These are phyloP conservation scores for Hypoxylon sp. DNA, from an alignment of 2,329 filamentous ascomycete species.

Conservation along the genomic window DNA sequence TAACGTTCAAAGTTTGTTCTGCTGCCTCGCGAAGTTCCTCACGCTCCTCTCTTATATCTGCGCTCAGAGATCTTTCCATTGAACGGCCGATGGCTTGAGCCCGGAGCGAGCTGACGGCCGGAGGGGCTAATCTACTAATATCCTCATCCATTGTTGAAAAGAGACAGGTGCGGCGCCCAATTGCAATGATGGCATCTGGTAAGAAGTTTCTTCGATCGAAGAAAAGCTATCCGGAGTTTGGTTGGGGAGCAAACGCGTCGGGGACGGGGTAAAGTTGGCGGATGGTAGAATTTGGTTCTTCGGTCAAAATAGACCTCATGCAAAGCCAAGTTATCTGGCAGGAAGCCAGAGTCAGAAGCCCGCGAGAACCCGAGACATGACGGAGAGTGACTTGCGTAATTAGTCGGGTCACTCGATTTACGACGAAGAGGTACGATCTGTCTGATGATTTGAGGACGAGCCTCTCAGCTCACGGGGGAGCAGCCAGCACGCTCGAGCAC, in stretches of 20 bases:
- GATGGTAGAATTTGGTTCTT: slow-evolving; percentile 45
- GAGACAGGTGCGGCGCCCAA: slow-evolving; percentile 50
- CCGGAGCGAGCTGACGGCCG: slow-evolving; percentile 67
- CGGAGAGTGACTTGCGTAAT: slow-evolving; percentile 50
- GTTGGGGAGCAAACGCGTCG: slow-evolving; percentile 51
- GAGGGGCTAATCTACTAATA: slow-evolving; percentile 65
- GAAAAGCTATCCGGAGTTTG: slow-evolving; percentile 29
- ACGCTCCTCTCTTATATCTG: slow-evolving; percentile 92
- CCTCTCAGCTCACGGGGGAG: slow-evolving; percentile 44
- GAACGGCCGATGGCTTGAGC: slow-evolving; percentile 61
- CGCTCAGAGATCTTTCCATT: slow-evolving; percentile 80
- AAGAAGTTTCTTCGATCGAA: slow-evolving; percentile 36
- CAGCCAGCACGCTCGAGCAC: slow-evolving; percentile 42
- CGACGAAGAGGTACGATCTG: slow-evolving; percentile 9
- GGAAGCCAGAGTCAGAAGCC: slow-evolving; percentile 59
- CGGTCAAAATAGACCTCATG: slow-evolving; percentile 47
- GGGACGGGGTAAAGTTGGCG: slow-evolving; percentile 35
- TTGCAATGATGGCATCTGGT: slow-evolving; percentile 57
- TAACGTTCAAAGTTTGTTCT: slow-evolving; percentile 96
- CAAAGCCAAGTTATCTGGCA: slow-evolving; percentile 57
- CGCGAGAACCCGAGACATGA: slow-evolving; percentile 58
- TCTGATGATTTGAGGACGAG: slow-evolving; percentile 45
- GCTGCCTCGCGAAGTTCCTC: slow-evolving; percentile 95
- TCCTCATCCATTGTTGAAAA: slow-evolving; percentile 62
- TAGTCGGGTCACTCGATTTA: slow-evolving; percentile 44